Evolutionary conservation across 192 early-diverging fungal species (phyloP), one percentile per base, ranked within the genome.

Genomic region (Coemansia sp.): DNA sequence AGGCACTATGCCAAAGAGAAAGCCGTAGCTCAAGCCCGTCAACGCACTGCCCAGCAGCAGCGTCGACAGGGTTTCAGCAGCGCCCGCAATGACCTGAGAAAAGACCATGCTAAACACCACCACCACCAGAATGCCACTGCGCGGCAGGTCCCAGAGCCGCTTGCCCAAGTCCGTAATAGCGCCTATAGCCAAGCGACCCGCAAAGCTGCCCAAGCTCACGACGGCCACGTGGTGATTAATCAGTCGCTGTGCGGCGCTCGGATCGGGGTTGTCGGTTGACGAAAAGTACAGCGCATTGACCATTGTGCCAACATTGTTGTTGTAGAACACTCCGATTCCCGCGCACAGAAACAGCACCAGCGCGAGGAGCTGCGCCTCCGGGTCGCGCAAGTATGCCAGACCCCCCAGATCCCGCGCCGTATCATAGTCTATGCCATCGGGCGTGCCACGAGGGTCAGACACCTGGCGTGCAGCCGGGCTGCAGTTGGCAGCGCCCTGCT

Each of bases 261-360:
- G 53, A 8, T 72, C 60, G 0, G 65, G 65, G 0, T 35, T 5
- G n/a, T 51, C 40, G 0, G 52, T 42, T 2, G 76, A 78, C 47
- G 76, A 78, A 42, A 64, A 61, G 55, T 78, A 78, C 19, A 80
- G 49, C 0, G 78, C 63, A 30, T 69, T 74, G 58, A 77, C 73
- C 10, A 80, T 68, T 3, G 78, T 77, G 3, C 78, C 78, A 4
- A 70, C 58, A 30, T 76, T 76, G 62, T 80, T 80, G 58, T 64
- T 80, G 58, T 69, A 80, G 52, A 77, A 76, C 26, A 80, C 63
- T 4, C 78, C 78, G 19, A 76, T 65, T 5, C 78, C 78, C 0
- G 68, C 69, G n/a, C 68, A 69, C 30, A 72, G 48, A 25, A 80
- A 70, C 26, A 80, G 46, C 4, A 75, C 73, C 45, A 80, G 30